A percentile compares a stretch with the other conserved stretches of the same genome.
phyloP scores from a whole-genome alignment of 805 yeast species.

The Lipomyces oligophaga region DNA sequence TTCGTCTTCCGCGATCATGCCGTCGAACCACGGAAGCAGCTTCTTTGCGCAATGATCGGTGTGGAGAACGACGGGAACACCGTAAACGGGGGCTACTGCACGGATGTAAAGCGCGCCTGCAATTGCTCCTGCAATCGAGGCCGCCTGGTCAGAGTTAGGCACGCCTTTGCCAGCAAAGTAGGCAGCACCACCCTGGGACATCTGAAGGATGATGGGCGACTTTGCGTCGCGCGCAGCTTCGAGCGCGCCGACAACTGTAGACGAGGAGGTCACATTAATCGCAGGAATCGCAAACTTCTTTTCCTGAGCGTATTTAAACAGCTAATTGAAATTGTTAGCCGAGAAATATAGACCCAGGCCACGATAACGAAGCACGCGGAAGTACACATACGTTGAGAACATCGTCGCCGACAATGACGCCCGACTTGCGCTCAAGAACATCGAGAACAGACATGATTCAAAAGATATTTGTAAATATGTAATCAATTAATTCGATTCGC shows the following conservation, averaged over 20 bases:
- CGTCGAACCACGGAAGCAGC: conserved; percentile 97
- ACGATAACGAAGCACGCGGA: not conserved
- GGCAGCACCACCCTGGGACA: conserved; percentile 99
- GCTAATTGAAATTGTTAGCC: conserved; percentile 24
- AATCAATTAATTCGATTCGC: not conserved
- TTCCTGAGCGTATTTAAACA: conserved; percentile 86
- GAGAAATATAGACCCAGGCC: not conserved
- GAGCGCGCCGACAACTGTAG: conserved; percentile 93
- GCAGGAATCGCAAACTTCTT: conserved; percentile 97
- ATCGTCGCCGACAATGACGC: conserved; percentile 99
- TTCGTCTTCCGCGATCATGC: conserved; percentile 96
- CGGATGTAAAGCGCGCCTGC: conserved; percentile 99
- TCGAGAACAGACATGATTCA: conserved; percentile 47
- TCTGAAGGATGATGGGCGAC: conserved; percentile 93
- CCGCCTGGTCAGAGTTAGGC: conserved; percentile 85
- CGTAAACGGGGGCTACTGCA: conserved; percentile 93
- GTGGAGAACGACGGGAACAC: conserved; percentile 94
- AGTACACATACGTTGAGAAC: conserved; percentile 48
- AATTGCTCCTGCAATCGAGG: conserved; percentile 89
- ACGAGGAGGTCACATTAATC: conserved; percentile 95
- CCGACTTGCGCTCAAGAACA: conserved; percentile 83
- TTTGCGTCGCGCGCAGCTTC: conserved; percentile 95
- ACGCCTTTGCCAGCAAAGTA: conserved; percentile 99
- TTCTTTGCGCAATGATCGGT: conserved; percentile 99
- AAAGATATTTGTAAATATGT: not conserved